phyloP scores from a whole-genome alignment of 1,284 basidiomycete genomes.

The Ustilago esculenta region DNA sequence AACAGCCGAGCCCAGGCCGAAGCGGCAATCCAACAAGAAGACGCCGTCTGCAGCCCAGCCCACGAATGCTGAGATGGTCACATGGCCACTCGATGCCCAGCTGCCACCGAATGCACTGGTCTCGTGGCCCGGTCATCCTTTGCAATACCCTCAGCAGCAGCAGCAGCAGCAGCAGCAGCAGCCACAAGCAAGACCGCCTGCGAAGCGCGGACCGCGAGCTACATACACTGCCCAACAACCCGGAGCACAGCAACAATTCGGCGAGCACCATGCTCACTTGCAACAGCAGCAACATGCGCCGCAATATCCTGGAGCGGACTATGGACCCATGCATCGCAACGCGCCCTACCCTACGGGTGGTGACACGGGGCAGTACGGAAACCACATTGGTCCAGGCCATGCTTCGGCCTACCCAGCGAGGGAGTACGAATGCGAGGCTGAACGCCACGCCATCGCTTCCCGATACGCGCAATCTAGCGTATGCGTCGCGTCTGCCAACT shows the following conservation, averaged over 20 bases:
- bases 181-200: conserved; percentile 1
- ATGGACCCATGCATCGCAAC: conserved; percentile 13
- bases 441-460: conserved; percentile 1
- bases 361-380: background rate
- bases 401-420: background rate
- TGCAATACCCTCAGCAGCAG: conserved; percentile 16
- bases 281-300: conserved; percentile 4
- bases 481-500: conserved; percentile 8
- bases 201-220: conserved; percentile 27
- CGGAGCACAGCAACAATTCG: conserved; percentile 4
- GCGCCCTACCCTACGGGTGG: background rate
- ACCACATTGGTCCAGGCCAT: background rate
- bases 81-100: background rate
- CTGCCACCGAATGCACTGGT: background rate
- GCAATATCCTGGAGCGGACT: background rate
- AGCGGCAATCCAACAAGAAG: conserved; percentile 33
- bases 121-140: conserved; percentile 15
- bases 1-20: conserved; percentile 10
- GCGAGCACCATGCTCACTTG: conserved; percentile 9
- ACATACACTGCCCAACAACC: conserved; percentile 33
- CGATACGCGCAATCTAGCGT: conserved; percentile 16
- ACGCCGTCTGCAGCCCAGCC: background rate
- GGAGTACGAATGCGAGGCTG: conserved; percentile 5
- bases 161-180: conserved; percentile 7
- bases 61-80: conserved; percentile 1